Conservation (phyloP, 2,329 filamentous ascomycete species). For the Aureobasidium zeae region DNA sequence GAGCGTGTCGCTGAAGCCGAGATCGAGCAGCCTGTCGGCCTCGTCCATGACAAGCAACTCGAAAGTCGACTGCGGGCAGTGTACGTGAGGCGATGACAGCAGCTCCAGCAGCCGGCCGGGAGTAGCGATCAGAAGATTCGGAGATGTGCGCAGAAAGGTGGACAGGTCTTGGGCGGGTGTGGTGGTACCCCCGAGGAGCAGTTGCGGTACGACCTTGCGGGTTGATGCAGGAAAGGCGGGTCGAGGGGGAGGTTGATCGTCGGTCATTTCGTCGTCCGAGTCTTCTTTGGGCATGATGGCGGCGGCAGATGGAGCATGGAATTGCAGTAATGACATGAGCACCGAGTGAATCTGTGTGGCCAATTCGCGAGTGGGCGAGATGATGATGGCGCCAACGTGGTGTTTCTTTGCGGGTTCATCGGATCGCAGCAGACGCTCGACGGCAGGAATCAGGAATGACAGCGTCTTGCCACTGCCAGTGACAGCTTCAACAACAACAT, state of each 20-base stretch:
- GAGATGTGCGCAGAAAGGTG: conserved; percentile 70
- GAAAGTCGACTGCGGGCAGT: conserved; percentile 80
- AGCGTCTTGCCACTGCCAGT: conserved; percentile 88
- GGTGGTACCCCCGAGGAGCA: conserved; percentile 76
- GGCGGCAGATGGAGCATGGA: conserved; percentile 71
- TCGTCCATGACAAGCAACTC: conserved; percentile 91
- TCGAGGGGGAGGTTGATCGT: conserved; percentile 30
- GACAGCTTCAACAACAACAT: conserved; percentile 87
- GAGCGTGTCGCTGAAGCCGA: conserved; percentile 87
- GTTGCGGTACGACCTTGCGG: conserved; percentile 64
- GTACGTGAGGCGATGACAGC: conserved; percentile 74
- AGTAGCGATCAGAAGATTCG: conserved; percentile 83
- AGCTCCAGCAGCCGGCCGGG: conserved; percentile 85
- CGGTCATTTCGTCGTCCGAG: conserved; percentile 35
- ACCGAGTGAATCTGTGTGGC: conserved; percentile 85
- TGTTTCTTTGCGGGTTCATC: conserved; percentile 80
- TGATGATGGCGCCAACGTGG: conserved; percentile 81
- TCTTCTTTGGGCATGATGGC: conserved; percentile 44
- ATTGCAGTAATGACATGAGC: conserved; percentile 64
- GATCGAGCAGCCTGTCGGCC: conserved; percentile 81
- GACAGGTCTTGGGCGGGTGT: conserved; percentile 78
- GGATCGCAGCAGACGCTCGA: conserved; percentile 70
- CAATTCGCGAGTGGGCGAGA: conserved; percentile 86
- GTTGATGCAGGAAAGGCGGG: conserved; percentile 39
- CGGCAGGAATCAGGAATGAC: conserved; percentile 72